Evolutionary conservation across 257 asterid genomes (phyloP), one percentile per base, ranked within the genome.

Genomic region (Fraxinus quadrangulata): DNA sequence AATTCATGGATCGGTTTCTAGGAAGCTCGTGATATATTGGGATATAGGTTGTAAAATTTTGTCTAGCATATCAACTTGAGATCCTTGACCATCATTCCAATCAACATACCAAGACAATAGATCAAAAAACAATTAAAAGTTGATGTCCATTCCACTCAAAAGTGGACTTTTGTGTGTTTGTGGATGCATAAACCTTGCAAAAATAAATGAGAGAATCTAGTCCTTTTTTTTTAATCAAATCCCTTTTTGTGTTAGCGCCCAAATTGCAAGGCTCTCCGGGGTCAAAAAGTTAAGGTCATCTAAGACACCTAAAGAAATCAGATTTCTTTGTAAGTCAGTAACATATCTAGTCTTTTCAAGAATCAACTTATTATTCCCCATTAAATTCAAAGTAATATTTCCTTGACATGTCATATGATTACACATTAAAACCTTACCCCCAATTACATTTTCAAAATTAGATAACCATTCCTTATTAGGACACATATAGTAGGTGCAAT

Each of bases 41-140:
- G 54, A 30, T 30, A 67, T 73, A 61, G 70, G 54, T 30, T 73
- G 45, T 61, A 17, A 72, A 63, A 73, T 28, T 14, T 11, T 79
- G 31, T 73, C 75, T 49, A 61, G 70, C 76, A 16, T 33, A 73
- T 54, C 24, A 23, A 31, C 61, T 72, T 76, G 84, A 56, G 63
- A 70, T 74, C 72, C 51, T 3, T 49, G 75, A 81, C 70, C 59
- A 36, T 37, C 10, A 75, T 75, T 67, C 72, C 67, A 78, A 82
- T 75, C 82, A 70, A 61, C 80, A 74, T 5, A 21, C 23, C 13
- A 59, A 33, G 77, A 74, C 77, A 17, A 36, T 37, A 28, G 9
- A 36, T 39, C 3, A 4, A 6, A 23, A 10, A 37, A 26, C 12
- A 36, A 3, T 30, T 16, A 67, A 36, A 19, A 36, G 47, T 24